Percentiles rank a stretch among this genome's conserved stretches.
Conservation (phyloP, 768 basidiomycete species). For the Tricholoma furcatifolium region DNA sequence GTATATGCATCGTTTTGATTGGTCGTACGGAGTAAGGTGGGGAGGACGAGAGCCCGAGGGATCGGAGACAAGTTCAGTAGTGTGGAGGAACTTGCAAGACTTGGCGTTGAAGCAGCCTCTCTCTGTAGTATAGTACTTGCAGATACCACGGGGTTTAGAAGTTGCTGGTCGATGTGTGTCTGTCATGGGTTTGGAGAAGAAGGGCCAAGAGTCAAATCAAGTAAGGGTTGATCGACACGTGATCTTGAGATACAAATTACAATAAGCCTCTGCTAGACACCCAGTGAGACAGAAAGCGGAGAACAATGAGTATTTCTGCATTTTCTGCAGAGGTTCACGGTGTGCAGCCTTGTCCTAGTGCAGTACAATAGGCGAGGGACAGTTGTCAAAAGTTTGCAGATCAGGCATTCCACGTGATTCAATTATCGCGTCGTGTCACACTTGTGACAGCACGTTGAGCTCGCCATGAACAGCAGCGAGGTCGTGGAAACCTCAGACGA, state of each 20-base stretch:
- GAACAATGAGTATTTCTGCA: no score
- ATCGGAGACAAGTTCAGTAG: slow-evolving; percentile 27
- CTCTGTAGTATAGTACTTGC: slow-evolving; percentile 60
- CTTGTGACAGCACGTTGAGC: background rate
- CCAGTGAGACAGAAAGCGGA: no score
- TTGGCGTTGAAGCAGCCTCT: slow-evolving; percentile 71
- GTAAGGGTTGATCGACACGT: slow-evolving; percentile 3
- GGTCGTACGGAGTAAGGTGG: slow-evolving; percentile 65
- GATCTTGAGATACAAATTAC: background rate
- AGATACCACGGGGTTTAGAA: slow-evolving; percentile 69
- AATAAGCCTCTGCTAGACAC: no score
- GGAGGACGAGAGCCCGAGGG: slow-evolving; percentile 30
- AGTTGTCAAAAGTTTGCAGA: no score
- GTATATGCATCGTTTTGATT: slow-evolving; percentile 66
- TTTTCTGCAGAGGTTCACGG: no score
- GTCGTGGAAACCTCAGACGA: slow-evolving; percentile 63
- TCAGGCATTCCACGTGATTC: slow-evolving; percentile 1
- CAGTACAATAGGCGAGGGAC: no score
- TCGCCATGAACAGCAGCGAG: slow-evolving; percentile 36
- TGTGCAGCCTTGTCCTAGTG: no score
- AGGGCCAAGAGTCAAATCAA: background rate
- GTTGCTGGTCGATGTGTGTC: slow-evolving; percentile 51
- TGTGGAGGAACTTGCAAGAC: slow-evolving; percentile 78
- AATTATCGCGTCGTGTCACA: slow-evolving; percentile 11
- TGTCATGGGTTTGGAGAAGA: slow-evolving; percentile 13